Evolutionary conservation across 176 grass and related monocot genomes (phyloP).

Genomic region (Ampelocalamus luodianensis): DNA sequence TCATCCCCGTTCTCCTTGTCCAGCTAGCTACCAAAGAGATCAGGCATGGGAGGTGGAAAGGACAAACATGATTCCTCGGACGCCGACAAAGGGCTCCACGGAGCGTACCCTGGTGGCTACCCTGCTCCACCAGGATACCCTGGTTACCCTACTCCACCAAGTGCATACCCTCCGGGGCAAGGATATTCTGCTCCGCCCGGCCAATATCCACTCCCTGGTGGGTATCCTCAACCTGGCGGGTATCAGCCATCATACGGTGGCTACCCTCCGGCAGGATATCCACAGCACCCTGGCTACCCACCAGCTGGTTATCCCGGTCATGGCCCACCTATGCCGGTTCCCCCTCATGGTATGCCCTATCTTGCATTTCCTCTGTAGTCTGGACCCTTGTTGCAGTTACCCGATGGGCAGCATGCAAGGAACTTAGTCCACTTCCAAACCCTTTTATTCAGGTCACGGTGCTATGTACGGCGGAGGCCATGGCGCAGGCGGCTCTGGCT

Average conservation of each 20-base stretch:
- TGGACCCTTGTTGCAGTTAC: background rate
- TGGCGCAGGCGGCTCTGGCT: slow-evolving; percentile 55
- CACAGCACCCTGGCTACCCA: slow-evolving; percentile 26
- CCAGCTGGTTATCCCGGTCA: slow-evolving; percentile 51
- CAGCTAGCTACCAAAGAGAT: background rate
- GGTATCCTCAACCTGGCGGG: slow-evolving; percentile 55
- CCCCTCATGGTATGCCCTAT: slow-evolving; percentile 12
- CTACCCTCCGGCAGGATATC: slow-evolving; percentile 49
- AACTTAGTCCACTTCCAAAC: background rate
- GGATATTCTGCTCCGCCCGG: slow-evolving; percentile 49
- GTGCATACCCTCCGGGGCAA: slow-evolving; percentile 32
- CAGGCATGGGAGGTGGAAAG: slow-evolving; percentile 66
- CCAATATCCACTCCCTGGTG: slow-evolving; percentile 30
- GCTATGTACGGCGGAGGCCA: slow-evolving; percentile 53
- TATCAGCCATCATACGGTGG: slow-evolving; percentile 40
- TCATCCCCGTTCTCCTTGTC: background rate
- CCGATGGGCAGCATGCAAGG: background rate
- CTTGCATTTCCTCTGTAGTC: background rate
- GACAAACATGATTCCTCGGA: slow-evolving; percentile 42
- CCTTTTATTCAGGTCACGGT: slow-evolving; percentile 29
- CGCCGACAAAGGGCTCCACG: slow-evolving; percentile 47
- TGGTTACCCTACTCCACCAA: slow-evolving; percentile 42
- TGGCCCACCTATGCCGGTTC: slow-evolving; percentile 17
- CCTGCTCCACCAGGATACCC: slow-evolving; percentile 33
- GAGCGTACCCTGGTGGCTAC: slow-evolving; percentile 51